A percentile compares a stretch with the other conserved stretches of the same genome.
Conservation (phyloP, 768 basidiomycete genomes). For the Saitozyma sp. region DNA sequence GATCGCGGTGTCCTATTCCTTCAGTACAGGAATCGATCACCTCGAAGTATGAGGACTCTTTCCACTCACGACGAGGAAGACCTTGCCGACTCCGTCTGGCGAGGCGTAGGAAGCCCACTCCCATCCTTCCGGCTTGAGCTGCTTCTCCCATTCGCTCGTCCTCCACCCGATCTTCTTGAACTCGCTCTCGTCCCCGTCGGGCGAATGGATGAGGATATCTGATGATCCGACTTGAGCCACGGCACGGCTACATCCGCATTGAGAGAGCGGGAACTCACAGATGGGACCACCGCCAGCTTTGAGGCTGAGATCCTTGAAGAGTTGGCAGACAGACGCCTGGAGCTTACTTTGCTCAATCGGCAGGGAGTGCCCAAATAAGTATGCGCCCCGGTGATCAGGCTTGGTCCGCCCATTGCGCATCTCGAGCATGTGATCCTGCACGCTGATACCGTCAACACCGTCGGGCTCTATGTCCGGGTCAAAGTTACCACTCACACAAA, state of each 20-base stretch:
- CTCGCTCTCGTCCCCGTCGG: constrained; percentile 18
- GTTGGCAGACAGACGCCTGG: constrained; percentile 16
- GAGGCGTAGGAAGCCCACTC: constrained; percentile 34
- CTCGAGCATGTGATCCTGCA: constrained; percentile 37
- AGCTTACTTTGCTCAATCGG: constrained; percentile 25
- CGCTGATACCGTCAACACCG: constrained; percentile 14
- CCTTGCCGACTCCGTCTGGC: constrained; percentile 25
- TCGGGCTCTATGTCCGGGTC: background rate
- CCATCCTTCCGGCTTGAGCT: constrained; percentile 30
- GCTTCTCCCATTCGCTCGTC: constrained; percentile 13
- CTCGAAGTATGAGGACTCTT: background rate
- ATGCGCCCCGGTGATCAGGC: constrained; percentile 28
- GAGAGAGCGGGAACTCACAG: constrained; percentile 25
- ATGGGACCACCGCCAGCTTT: constrained; percentile 37
- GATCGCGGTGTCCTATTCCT: constrained; percentile 38
- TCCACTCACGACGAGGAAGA: constrained; percentile 41
- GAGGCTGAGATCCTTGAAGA: constrained; percentile 29
- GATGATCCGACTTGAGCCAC: background rate
- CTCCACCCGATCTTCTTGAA: constrained; percentile 34
- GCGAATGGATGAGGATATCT: constrained; percentile 44
- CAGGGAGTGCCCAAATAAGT: constrained; percentile 36
- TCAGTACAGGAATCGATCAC: background rate
- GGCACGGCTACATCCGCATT: background rate
- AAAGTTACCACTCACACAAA: constrained; percentile 43
- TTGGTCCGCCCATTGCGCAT: constrained; percentile 28